A percentile compares a stretch with the other conserved stretches of the same genome.
phyloP scores from a whole-genome alignment of 1,284 basidiomycete species.

The Caloboletus inedulis region DNA sequence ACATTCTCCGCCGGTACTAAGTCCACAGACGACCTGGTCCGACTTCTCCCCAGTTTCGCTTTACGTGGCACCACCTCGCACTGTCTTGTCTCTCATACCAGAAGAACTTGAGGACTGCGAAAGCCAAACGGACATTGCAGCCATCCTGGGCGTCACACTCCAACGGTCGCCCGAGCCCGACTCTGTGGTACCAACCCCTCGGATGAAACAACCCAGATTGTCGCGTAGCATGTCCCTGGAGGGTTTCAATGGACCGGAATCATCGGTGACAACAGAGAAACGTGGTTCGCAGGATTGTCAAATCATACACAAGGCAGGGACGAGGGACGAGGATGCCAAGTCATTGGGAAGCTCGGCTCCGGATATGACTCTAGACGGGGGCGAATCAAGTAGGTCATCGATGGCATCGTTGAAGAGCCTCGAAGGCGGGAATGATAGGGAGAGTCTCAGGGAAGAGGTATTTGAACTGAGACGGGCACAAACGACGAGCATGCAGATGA shows the following conservation, averaged over 20 bases:
- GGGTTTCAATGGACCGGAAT: background rate
- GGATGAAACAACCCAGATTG: background rate
- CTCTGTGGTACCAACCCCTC: background rate
- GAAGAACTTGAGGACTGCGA: slow-evolving; percentile 29
- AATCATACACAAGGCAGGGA: background rate
- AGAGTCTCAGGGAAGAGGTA: slow-evolving; percentile 31
- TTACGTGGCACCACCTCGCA: slow-evolving; percentile 23
- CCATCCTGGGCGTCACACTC: slow-evolving; percentile 13
- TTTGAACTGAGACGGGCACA: slow-evolving; percentile 45
- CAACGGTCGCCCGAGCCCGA: slow-evolving; percentile 10
- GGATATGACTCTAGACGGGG: slow-evolving; percentile 28
- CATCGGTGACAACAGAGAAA: background rate
- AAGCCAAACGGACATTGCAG: slow-evolving; percentile 17
- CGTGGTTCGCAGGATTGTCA: background rate
- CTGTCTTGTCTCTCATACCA: slow-evolving; percentile 27
- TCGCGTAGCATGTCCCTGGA: background rate
- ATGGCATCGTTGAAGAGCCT: slow-evolving; percentile 26
- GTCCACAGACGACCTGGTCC: slow-evolving; percentile 32
- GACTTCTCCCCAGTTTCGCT: slow-evolving; percentile 24
- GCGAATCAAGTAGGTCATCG: slow-evolving; percentile 26
- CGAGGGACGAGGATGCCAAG: slow-evolving; percentile 21
- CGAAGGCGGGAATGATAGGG: slow-evolving; percentile 16
- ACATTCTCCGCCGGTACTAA: background rate
- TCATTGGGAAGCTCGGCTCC: slow-evolving; percentile 26
- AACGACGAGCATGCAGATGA: slow-evolving; percentile 47